Conservation (phyloP, 805 yeast genomes). For the Pichia heedii region DNA sequence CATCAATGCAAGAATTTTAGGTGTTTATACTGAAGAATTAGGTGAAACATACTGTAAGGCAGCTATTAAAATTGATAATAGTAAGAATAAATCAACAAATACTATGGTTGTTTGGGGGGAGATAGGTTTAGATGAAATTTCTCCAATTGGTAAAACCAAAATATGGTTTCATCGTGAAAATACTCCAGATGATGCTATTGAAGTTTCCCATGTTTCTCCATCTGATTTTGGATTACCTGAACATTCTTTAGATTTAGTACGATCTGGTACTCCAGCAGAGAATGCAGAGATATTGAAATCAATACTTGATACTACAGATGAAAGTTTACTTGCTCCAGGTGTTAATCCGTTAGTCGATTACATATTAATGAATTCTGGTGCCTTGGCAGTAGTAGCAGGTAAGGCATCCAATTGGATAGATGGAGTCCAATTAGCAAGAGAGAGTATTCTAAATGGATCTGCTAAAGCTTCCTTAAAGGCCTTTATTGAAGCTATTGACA, state of each 20-base stretch:
- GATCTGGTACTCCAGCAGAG: slow-evolving; percentile 79
- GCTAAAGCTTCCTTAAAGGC: slow-evolving; percentile 52
- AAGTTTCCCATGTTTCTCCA: slow-evolving; percentile 46
- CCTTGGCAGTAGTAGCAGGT: slow-evolving; percentile 74
- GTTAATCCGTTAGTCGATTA: slow-evolving; percentile 74
- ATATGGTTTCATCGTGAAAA: slow-evolving; percentile 55
- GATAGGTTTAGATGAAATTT: slow-evolving; percentile 85
- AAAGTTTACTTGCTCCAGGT: slow-evolving; percentile 25
- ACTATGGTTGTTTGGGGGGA: slow-evolving; percentile 93
- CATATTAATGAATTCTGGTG: slow-evolving; percentile 83
- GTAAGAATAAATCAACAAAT: slow-evolving; percentile 32
- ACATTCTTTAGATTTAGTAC: slow-evolving; percentile 58
- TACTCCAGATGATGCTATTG: slow-evolving; percentile 29
- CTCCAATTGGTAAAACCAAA: slow-evolving; percentile 76
- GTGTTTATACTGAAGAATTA: slow-evolving; percentile 72
- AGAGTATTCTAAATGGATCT: slow-evolving; percentile 55
- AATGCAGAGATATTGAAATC: slow-evolving; percentile 56
- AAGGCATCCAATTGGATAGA: slow-evolving; percentile 57
- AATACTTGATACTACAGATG: slow-evolving; percentile 36
- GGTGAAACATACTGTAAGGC: slow-evolving; percentile 85
- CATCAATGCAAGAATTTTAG: slow-evolving; percentile 68
- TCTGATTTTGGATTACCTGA: slow-evolving; percentile 72
- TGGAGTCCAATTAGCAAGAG: slow-evolving; percentile 69
- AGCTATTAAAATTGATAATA: slow-evolving; percentile 50
- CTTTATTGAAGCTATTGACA: slow-evolving; percentile 37